Conservation (phyloP, 148 eudicot genomes). For the Camellia sinensis region DNA sequence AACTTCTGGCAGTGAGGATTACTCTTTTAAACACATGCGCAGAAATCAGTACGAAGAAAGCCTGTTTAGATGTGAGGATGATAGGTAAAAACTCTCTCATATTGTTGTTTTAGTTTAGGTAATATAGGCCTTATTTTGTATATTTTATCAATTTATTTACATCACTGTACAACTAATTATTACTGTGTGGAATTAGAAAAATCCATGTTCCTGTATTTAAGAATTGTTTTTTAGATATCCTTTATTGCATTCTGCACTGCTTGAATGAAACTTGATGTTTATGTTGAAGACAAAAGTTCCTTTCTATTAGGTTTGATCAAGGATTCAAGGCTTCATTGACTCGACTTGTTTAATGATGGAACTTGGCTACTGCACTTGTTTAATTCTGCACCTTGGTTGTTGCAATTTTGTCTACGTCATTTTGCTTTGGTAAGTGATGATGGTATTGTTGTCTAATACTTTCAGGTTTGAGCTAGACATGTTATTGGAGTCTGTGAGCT, state of each 20-base stretch:
- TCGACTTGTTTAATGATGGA: not conserved
- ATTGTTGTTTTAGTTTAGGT: not conserved
- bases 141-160: not conserved
- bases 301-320: not conserved
- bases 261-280: not conserved
- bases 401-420: not conserved
- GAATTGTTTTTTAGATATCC: not conserved
- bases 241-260: not conserved
- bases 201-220: not conserved
- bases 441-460: constrained; percentile 12
- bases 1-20: constrained; percentile 98
- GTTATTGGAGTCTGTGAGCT: constrained; percentile 90
- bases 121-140: not conserved
- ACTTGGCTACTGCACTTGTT: not conserved
- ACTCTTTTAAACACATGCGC: constrained; percentile 99
- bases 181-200: not conserved
- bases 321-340: not conserved
- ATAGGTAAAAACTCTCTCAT: constrained; percentile 49
- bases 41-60: constrained; percentile 98
- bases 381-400: not conserved
- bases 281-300: constrained; percentile 4
- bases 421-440: constrained; percentile 7
- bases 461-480: constrained; percentile 95
- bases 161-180: constrained; percentile 1
- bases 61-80: constrained; percentile 98